These are phyloP conservation scores for Colletotrichum noveboracense DNA, from an alignment of 2,329 filamentous ascomycete genomes.

Conservation along the genomic window DNA sequence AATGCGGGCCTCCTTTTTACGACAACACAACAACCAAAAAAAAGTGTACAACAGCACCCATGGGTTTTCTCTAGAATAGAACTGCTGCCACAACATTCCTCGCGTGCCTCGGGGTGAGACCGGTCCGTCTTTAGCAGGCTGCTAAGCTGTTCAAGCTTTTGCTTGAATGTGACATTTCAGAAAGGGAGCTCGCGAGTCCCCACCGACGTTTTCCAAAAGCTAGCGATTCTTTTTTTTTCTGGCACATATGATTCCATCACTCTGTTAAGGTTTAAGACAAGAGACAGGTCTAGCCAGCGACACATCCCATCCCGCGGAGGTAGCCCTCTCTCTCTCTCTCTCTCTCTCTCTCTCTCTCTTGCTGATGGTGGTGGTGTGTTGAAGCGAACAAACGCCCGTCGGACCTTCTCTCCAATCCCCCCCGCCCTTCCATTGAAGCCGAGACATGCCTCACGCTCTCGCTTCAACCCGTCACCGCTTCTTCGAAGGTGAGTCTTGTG, in stretches of 20 bases:
- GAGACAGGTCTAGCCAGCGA: neutral
- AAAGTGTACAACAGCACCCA: constrained; percentile 13
- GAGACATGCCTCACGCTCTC: neutral
- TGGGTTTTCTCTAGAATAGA: neutral
- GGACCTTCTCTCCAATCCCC: neutral
- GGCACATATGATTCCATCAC: neutral
- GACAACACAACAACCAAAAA: neutral
- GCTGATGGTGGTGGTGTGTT: neutral
- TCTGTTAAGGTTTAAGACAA: neutral
- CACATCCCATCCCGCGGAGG: neutral
- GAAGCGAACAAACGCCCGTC: neutral
- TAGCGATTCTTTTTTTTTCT: neutral
- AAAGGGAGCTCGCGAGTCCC: neutral
- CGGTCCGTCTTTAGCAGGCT: neutral
- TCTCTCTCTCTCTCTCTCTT: too few species aligned
- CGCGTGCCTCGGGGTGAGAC: neutral
- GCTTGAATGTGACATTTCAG: neutral
- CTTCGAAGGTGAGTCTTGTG: neutral
- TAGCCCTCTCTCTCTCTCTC: neutral
- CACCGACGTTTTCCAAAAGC: neutral
- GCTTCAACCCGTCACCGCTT: neutral
- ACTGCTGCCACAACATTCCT: neutral
- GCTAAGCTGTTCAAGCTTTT: neutral
- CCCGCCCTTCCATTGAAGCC: neutral
- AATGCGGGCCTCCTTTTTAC: neutral